phyloP scores from a whole-genome alignment of 176 grass and related monocot species.

The Rhynchospora breviuscula region DNA sequence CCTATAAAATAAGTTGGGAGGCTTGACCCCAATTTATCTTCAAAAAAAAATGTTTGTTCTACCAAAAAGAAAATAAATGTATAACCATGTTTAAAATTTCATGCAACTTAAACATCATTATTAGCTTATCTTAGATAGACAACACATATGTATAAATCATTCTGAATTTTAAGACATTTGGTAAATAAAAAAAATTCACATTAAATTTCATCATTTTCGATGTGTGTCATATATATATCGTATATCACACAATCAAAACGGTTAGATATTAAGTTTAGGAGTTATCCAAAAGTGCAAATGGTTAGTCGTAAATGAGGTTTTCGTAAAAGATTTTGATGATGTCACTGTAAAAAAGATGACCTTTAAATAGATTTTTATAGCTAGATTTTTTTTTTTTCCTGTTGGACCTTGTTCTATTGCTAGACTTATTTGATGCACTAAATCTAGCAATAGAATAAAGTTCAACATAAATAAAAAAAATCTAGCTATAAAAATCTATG shows the following conservation, averaged over 20 bases:
- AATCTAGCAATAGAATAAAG: too few species aligned
- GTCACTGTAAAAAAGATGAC: too few species aligned
- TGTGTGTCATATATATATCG: background rate
- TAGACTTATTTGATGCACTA: too few species aligned
- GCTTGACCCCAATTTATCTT: too few species aligned
- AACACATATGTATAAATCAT: background rate
- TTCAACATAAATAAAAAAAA: too few species aligned
- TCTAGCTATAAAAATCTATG: too few species aligned
- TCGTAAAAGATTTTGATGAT: background rate
- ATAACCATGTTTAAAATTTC: background rate
- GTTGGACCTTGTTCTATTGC: too few species aligned
- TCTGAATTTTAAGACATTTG: background rate
- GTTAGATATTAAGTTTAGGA: background rate
- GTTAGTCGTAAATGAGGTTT: background rate
- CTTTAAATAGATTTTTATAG: too few species aligned
- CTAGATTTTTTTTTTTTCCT: too few species aligned
- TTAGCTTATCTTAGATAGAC: background rate
- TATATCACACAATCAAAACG: background rate
- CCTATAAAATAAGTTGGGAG: background rate
- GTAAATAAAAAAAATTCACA: background rate
- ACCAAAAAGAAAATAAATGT: too few species aligned
- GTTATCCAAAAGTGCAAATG: background rate
- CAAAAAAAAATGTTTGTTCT: too few species aligned
- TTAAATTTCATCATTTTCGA: background rate
- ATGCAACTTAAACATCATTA: background rate